phyloP scores from a whole-genome alignment of 139 green algal species.

The Coelastrella sp. region DNA sequence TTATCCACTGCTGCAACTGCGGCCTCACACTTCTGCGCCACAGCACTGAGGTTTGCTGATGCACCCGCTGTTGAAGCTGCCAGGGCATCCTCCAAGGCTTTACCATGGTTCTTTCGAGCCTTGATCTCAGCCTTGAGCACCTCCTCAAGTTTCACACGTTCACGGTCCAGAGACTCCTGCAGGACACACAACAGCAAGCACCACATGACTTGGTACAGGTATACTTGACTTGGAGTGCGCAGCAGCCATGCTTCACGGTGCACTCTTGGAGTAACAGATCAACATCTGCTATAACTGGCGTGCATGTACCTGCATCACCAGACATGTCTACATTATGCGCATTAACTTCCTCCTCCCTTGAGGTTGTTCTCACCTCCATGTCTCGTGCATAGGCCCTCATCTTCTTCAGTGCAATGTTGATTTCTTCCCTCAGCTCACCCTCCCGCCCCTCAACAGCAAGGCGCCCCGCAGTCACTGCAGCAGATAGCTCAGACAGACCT shows the following conservation, averaged over 20 bases:
- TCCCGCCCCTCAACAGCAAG: constrained; percentile 16
- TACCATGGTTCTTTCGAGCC: constrained; percentile 18
- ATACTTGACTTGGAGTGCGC: no score
- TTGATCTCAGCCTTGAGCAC: constrained; percentile 35
- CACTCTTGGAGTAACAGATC: neutral
- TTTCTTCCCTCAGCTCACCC: constrained; percentile 29
- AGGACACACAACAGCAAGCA: neutral
- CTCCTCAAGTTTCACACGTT: constrained; percentile 25
- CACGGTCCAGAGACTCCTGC: constrained; percentile 41
- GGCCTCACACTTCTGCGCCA: neutral
- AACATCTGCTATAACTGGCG: neutral
- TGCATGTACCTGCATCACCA: neutral
- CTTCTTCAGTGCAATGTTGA: constrained; percentile 32
- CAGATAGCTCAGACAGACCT: constrained; percentile 28
- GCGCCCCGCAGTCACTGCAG: constrained; percentile 14
- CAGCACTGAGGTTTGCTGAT: constrained; percentile 10
- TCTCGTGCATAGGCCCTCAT: constrained; percentile 30
- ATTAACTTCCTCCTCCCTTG: neutral
- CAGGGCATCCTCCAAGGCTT: neutral
- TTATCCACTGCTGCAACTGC: neutral
- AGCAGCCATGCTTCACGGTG: no score
- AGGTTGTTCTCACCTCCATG: constrained; percentile 25
- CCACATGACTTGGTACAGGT: neutral
- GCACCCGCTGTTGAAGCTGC: constrained; percentile 5
- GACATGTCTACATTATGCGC: neutral